phyloP scores from a whole-genome alignment of 805 yeast species.

The Saccharomycopsis selenospora region DNA sequence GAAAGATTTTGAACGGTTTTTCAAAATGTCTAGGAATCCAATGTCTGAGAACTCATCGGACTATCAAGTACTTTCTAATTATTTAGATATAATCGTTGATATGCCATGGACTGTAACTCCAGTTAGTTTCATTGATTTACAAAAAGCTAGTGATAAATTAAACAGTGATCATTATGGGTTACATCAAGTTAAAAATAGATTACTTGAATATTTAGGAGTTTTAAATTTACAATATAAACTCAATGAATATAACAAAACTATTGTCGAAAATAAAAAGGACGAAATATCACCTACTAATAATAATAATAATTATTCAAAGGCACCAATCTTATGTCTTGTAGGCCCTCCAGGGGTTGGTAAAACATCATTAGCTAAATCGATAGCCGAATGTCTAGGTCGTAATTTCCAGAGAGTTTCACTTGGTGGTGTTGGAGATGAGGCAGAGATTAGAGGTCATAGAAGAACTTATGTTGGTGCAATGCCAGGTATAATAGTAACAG shows the following conservation, averaged over 20 bases:
- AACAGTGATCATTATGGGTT: constrained; percentile 78
- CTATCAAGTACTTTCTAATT: constrained; percentile 55
- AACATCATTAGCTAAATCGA: constrained; percentile 76
- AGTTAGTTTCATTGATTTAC: constrained; percentile 37
- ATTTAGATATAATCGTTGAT: constrained; percentile 58
- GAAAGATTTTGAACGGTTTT: constrained; percentile 50
- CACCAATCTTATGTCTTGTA: constrained; percentile 74
- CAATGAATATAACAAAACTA: constrained; percentile 18
- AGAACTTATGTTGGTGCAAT: constrained; percentile 88
- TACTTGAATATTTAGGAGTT: constrained; percentile 75
- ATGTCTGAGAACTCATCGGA: constrained; percentile 49
- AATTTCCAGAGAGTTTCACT: constrained; percentile 73
- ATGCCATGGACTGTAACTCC: constrained; percentile 51
- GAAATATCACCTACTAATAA: constrained; percentile 8
- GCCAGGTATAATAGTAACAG: constrained; percentile 79
- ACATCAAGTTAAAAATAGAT: constrained; percentile 62
- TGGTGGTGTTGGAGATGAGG: constrained; percentile 85
- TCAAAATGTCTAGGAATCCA: constrained; percentile 32
- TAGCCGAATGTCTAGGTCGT: constrained; percentile 67
- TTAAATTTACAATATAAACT: constrained; percentile 42
- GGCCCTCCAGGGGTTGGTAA: constrained; percentile 97
- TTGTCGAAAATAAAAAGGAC: not conserved
- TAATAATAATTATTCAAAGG: constrained; percentile 27
- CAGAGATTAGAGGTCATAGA: constrained; percentile 85
- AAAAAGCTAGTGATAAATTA: constrained; percentile 45